Conservation (phyloP, 371 early-diverging fungal species). For the Mortierella sp. region DNA sequence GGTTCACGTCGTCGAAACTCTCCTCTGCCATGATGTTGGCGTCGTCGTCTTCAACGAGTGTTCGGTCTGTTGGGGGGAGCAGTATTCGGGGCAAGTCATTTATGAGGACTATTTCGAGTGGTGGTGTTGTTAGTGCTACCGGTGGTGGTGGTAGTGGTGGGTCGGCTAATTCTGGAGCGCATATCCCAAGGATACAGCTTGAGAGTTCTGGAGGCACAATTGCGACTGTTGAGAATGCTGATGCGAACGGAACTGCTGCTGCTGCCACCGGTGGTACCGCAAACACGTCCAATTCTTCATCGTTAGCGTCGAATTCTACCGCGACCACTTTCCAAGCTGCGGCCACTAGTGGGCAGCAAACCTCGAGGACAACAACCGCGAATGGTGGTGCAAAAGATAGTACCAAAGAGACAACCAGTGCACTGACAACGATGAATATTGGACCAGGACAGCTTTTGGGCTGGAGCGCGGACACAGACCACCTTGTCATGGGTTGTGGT, state of each 20-base stretch:
- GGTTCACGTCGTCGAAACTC: constrained; percentile 44
- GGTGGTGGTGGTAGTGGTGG: not conserved
- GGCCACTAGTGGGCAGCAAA: not conserved
- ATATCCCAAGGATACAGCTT: constrained; percentile 46
- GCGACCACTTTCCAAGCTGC: not conserved
- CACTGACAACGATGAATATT: constrained; percentile 40
- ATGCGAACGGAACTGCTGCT: not conserved
- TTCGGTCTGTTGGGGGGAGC: constrained; percentile 33
- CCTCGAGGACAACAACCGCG: not conserved
- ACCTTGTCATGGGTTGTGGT: constrained; percentile 53
- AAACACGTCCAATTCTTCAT: not conserved
- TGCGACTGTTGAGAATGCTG: constrained; percentile 10
- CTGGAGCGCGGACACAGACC: constrained; percentile 56
- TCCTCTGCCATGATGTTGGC: constrained; percentile 49
- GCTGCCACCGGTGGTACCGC: not conserved
- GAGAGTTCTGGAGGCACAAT: constrained; percentile 33
- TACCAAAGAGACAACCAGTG: constrained; percentile 18
- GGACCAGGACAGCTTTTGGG: constrained; percentile 46
- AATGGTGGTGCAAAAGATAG: not conserved
- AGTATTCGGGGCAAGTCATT: constrained; percentile 45
- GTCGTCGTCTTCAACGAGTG: constrained; percentile 39
- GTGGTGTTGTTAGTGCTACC: not conserved
- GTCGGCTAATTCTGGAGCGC: constrained; percentile 14
- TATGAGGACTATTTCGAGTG: constrained; percentile 25
- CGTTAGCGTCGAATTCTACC: constrained; percentile 3